These are phyloP conservation scores for Schwanniomyces vanrijiae DNA, from an alignment of 805 yeast genomes.

Conservation along the genomic window DNA sequence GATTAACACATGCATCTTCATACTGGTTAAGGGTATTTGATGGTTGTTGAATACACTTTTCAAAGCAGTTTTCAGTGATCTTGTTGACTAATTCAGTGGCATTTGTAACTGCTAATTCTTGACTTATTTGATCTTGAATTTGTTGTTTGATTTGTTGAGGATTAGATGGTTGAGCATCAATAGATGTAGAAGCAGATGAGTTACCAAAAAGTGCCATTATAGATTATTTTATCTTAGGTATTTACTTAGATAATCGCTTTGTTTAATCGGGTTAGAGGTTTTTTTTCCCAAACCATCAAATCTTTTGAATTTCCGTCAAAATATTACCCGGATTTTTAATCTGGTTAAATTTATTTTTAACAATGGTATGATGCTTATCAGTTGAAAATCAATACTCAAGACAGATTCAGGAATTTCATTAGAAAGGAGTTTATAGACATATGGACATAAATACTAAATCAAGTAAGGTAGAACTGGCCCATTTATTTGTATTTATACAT, in stretches of 20 bases:
- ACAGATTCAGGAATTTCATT: background rate
- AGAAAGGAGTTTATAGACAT: background rate
- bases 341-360: background rate
- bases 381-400: background rate
- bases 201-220: slow-evolving; percentile 27
- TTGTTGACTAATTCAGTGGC: slow-evolving; percentile 86
- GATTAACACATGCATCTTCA: slow-evolving; percentile 68
- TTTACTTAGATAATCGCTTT: background rate
- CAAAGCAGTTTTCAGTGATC: slow-evolving; percentile 84
- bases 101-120: slow-evolving; percentile 87
- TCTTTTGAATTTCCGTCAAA: background rate
- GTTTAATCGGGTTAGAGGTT: background rate
- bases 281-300: background rate
- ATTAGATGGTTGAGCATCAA: slow-evolving; percentile 3
- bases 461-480: slow-evolving; percentile 16
- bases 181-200: slow-evolving; percentile 13
- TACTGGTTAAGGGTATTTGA: slow-evolving; percentile 45
- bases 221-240: background rate
- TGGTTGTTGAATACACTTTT: slow-evolving; percentile 70
- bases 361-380: background rate
- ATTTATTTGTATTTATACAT: slow-evolving; percentile 40
- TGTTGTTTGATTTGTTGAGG: slow-evolving; percentile 52
- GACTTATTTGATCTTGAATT: slow-evolving; percentile 68
- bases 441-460: background rate
- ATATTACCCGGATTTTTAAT: background rate